Conservation (phyloP, 2,329 filamentous ascomycete genomes). For the Calonectria leucothoes region DNA sequence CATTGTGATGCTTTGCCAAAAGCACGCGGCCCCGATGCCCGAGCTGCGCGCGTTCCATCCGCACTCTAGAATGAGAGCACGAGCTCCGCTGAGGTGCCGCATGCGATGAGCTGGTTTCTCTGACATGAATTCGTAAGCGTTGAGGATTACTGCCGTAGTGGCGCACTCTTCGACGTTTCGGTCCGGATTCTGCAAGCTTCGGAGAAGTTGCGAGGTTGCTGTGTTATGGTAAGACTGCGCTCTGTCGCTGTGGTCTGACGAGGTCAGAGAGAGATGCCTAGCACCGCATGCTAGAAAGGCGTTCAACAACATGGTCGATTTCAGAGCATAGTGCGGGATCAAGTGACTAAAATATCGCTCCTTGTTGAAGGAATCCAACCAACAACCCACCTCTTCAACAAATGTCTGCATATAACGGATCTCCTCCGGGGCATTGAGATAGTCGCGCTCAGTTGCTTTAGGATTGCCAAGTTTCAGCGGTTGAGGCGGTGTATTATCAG, state of each 20-base stretch:
- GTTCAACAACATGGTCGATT: conserved; percentile 89
- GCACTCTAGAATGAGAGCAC: conserved; percentile 89
- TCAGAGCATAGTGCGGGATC: conserved; percentile 84
- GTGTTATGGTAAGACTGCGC: conserved; percentile 87
- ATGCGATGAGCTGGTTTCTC: conserved; percentile 83
- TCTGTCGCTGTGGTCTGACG: conserved; percentile 80
- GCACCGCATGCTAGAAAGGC: conserved; percentile 91
- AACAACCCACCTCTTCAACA: conserved; percentile 87
- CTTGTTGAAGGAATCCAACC: conserved; percentile 94
- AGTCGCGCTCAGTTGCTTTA: conserved; percentile 59
- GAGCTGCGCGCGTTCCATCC: conserved; percentile 84
- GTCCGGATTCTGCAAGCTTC: conserved; percentile 84
- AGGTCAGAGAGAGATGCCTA: conserved; percentile 80
- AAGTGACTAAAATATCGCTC: conserved; percentile 87
- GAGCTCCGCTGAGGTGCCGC: conserved; percentile 88
- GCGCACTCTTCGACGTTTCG: conserved; percentile 87
- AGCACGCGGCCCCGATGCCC: conserved; percentile 88
- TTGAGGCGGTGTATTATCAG: conserved; percentile 14
- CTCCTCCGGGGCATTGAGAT: conserved; percentile 80
- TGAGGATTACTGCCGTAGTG: conserved; percentile 86
- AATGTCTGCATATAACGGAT: conserved; percentile 93
- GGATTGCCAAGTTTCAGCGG: neutral
- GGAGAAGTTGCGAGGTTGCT: conserved; percentile 81
- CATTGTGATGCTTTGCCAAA: conserved; percentile 93
- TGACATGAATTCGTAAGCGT: conserved; percentile 94